A percentile compares a stretch with the other conserved stretches of the same genome.
These are phyloP conservation scores for Fusarium sp. DNA, from an alignment of 2,329 filamentous ascomycete genomes.

Conservation along the genomic window DNA sequence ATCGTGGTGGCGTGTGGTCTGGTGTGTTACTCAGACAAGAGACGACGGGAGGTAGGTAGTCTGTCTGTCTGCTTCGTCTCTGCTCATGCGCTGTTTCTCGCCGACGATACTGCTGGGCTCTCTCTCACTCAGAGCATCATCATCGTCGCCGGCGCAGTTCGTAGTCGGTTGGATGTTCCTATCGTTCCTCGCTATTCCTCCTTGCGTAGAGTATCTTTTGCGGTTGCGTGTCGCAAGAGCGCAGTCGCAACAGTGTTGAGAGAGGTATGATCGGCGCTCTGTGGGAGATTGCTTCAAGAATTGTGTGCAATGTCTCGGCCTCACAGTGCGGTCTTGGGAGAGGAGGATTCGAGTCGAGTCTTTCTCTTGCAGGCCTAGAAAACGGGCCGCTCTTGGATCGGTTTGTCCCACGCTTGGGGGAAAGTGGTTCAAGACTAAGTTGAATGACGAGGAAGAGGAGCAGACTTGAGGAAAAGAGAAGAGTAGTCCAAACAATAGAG, in stretches of 20 bases:
- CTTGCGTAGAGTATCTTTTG: slow-evolving; percentile 3
- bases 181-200: slow-evolving; percentile 4
- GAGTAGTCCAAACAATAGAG: slow-evolving; percentile 7
- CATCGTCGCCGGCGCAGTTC: slow-evolving; percentile 21
- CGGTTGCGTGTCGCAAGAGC: not conserved
- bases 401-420: slow-evolving; percentile 20
- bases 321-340: slow-evolving; percentile 10
- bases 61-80: not conserved
- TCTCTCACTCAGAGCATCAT: slow-evolving; percentile 29
- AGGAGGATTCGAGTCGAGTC: not conserved
- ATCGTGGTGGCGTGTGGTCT: slow-evolving; percentile 18
- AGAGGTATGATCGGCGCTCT: slow-evolving; percentile 12
- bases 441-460: not conserved
- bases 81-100: slow-evolving; percentile 26
- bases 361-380: slow-evolving; percentile 17
- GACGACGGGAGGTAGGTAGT: not conserved
- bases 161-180: slow-evolving; percentile 16
- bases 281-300: slow-evolving; percentile 22
- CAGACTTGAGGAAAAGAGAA: not conserved
- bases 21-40: not conserved
- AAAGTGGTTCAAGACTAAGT: not conserved
- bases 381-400: slow-evolving; percentile 33
- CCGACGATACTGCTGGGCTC: slow-evolving; percentile 18
- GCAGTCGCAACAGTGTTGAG: slow-evolving; percentile 1
- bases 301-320: slow-evolving; percentile 32